Percentiles rank a stretch among this genome's conserved stretches.
phyloP scores from a whole-genome alignment of 306 rosid genomes.

The Lithocarpus polystachyus region DNA sequence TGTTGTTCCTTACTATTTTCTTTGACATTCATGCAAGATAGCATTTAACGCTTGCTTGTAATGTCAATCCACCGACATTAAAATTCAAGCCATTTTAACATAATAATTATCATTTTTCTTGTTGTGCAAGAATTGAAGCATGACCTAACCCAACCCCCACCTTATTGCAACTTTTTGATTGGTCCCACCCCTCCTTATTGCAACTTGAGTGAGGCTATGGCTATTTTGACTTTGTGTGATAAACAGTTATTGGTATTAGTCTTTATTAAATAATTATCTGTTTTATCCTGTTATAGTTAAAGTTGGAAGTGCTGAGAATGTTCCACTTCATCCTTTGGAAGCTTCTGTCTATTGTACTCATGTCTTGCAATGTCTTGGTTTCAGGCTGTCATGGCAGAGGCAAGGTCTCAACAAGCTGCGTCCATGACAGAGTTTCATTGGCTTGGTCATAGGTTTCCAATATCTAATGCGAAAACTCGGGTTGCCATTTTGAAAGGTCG shows the following conservation, averaged over 20 bases:
- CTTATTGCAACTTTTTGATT: not conserved
- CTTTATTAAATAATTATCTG: not conserved
- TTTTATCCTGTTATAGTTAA: not conserved
- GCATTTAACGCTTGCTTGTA: too few species aligned
- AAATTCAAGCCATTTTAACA: too few species aligned
- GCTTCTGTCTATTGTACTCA: slow-evolving; percentile 1
- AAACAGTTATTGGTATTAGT: not conserved
- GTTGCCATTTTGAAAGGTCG: slow-evolving; percentile 89
- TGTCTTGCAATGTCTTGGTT: slow-evolving; percentile 21
- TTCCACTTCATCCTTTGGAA: not conserved
- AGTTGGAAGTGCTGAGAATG: slow-evolving; percentile 3
- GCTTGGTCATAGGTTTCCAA: slow-evolving; percentile 95
- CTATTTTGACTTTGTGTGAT: not conserved
- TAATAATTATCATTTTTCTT: not conserved
- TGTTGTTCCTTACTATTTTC: too few species aligned
- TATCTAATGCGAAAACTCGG: slow-evolving; percentile 93
- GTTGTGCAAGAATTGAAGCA: not conserved
- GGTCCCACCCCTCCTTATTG: too few species aligned
- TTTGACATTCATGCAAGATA: too few species aligned
- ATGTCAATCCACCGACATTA: too few species aligned
- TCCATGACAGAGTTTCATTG: slow-evolving; percentile 95
- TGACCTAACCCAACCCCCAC: not conserved
- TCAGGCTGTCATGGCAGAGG: slow-evolving; percentile 98
- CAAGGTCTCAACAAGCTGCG: slow-evolving; percentile 99
- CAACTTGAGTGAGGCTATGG: not conserved